phyloP scores from a whole-genome alignment of 768 basidiomycete genomes.

The Hortiboletus campestris region DNA sequence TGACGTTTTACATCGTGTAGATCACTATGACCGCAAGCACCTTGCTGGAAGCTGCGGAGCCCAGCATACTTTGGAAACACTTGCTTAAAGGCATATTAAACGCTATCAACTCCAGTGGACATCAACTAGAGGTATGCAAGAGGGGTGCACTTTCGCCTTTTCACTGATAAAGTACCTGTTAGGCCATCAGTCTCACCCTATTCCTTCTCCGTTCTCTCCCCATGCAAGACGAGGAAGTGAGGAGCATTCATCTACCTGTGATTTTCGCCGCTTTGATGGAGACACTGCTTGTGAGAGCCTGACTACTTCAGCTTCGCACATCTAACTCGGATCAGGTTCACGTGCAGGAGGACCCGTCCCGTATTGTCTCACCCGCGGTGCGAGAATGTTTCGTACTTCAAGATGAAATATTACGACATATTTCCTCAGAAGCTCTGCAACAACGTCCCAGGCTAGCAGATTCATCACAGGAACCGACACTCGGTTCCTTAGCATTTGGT shows the following conservation, averaged over 20 bases:
- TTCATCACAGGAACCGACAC: conserved; percentile 31
- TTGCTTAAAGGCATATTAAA: conserved; percentile 57
- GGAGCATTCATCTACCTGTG: conserved; percentile 75
- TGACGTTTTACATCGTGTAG: conserved; percentile 35
- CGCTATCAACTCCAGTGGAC: conserved; percentile 48
- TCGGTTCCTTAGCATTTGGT: conserved; percentile 54
- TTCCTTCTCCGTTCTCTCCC: conserved; percentile 77
- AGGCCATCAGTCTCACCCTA: conserved; percentile 66
- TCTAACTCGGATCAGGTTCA: conserved; percentile 31
- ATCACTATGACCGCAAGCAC: conserved; percentile 80
- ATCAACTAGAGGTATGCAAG: conserved; percentile 46
- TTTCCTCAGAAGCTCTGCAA: conserved; percentile 48
- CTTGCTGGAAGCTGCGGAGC: conserved; percentile 91
- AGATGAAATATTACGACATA: conserved; percentile 51
- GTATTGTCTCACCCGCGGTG: conserved; percentile 35
- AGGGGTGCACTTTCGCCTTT: background rate
- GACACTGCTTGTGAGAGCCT: conserved; percentile 51
- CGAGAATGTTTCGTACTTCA: conserved; percentile 47
- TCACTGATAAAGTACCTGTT: conserved; percentile 4
- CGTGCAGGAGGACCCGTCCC: conserved; percentile 36
- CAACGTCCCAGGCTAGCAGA: conserved; percentile 49
- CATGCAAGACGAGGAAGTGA: conserved; percentile 84
- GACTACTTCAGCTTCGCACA: background rate
- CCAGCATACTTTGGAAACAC: conserved; percentile 81
- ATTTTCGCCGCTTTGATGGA: conserved; percentile 71